Percentiles rank a stretch among this genome's conserved stretches.
These are phyloP conservation scores for Curvularia sp. DNA, from an alignment of 2,329 filamentous ascomycete genomes.

Conservation along the genomic window DNA sequence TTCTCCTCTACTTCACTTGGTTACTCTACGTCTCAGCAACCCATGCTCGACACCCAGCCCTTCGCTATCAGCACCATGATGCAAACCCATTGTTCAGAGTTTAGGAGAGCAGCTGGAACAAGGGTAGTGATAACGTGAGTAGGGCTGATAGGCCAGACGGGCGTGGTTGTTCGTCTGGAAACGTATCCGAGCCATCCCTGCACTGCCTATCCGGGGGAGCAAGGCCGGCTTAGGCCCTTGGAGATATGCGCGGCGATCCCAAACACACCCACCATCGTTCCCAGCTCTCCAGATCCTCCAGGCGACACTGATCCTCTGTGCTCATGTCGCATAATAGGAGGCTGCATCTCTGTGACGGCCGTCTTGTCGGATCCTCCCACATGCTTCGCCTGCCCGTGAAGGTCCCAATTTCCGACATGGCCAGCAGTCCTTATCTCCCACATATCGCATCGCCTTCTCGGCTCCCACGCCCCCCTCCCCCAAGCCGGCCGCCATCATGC, in stretches of 20 bases:
- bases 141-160: slow-evolving; percentile 26
- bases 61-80: slow-evolving; percentile 23
- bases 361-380: not conserved
- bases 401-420: not conserved
- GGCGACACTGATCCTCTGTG: not conserved
- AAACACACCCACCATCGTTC: slow-evolving; percentile 9
- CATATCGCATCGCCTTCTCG: not conserved
- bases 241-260: slow-evolving; percentile 8
- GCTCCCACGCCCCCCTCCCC: slow-evolving; percentile 2
- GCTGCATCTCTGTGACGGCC: not conserved
- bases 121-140: slow-evolving; percentile 27
- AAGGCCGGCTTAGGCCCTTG: slow-evolving; percentile 10
- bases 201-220: slow-evolving; percentile 1
- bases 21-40: too few relatives aligned
- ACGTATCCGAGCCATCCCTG: slow-evolving; percentile 14
- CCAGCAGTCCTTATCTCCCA: slow-evolving; percentile 1
- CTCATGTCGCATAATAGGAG: not conserved
- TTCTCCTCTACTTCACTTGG: too few relatives aligned
- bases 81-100: slow-evolving; percentile 19
- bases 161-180: slow-evolving; percentile 7
- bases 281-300: not conserved
- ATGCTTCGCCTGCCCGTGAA: not conserved
- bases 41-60: too few relatives aligned
- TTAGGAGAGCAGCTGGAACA: slow-evolving; percentile 12
- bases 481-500: slow-evolving; percentile 9